Percentiles rank a stretch among this genome's conserved stretches.
Evolutionary conservation across 2,329 filamentous ascomycete species (phyloP).

Genomic region (Arthroderma uncinatum): DNA sequence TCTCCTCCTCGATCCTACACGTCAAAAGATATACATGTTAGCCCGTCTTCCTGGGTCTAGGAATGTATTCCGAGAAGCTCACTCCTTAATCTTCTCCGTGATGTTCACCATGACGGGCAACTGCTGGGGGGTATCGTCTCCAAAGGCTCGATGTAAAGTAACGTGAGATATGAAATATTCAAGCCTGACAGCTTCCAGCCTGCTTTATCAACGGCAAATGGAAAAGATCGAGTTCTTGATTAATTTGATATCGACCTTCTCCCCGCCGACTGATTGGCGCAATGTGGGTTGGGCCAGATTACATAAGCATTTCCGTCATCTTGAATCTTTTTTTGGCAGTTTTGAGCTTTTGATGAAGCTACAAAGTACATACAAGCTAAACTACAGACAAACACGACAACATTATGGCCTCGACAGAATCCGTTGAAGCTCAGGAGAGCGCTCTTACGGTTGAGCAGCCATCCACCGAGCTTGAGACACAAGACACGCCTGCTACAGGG

Average conservation of each 20-base stretch:
- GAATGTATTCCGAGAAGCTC: conserved; percentile 26
- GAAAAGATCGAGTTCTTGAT: not conserved
- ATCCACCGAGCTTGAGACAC: not conserved
- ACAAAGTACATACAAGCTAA: not conserved
- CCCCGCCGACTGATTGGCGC: conserved; percentile 5
- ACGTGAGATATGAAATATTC: not conserved
- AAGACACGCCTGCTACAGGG: conserved; percentile 11
- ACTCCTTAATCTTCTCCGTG: conserved; percentile 99
- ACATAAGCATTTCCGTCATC: not conserved
- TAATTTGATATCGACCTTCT: conserved; percentile 1
- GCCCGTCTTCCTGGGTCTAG: conserved; percentile 11
- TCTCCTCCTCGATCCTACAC: conserved; percentile 94
- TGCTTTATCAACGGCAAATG: not conserved
- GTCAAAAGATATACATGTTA: conserved; percentile 10
- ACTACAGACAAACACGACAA: not conserved
- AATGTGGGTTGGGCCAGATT: not conserved
- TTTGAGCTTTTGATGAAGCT: not conserved
- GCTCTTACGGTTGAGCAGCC: not conserved
- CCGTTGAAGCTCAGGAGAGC: conserved; percentile 8
- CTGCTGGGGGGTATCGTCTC: conserved; percentile 22
- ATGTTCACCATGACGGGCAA: conserved; percentile 77
- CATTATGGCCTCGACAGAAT: conserved; percentile 12
- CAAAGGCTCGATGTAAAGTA: not conserved
- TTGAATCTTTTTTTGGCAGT: not conserved
- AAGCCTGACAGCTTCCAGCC: not conserved